These are phyloP conservation scores for Sophora flavescens DNA, from an alignment of 306 rosid genomes.

Conservation along the genomic window DNA sequence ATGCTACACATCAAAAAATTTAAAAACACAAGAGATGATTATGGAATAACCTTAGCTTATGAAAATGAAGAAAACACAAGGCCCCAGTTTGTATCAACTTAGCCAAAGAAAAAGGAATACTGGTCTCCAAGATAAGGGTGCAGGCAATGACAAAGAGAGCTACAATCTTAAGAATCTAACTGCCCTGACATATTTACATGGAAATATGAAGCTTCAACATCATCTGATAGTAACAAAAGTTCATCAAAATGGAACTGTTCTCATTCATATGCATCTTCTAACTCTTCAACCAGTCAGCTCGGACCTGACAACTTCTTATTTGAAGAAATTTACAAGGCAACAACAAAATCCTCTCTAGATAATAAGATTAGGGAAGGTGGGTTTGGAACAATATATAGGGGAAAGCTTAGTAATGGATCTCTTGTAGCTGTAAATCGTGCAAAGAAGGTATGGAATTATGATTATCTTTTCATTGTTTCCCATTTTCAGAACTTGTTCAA, in stretches of 20 bases:
- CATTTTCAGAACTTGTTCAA: slow-evolving; percentile 14
- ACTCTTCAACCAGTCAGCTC: slow-evolving; percentile 55
- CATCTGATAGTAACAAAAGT: too few species aligned
- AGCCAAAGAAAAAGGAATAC: slow-evolving; percentile 42
- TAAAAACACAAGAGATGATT: slow-evolving; percentile 20
- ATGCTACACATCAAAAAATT: too few species aligned
- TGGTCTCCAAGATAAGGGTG: slow-evolving; percentile 28
- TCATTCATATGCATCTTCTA: slow-evolving; percentile 55
- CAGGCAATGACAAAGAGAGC: slow-evolving; percentile 27
- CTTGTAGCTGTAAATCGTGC: slow-evolving; percentile 93
- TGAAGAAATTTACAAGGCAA: slow-evolving; percentile 83
- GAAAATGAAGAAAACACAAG: slow-evolving; percentile 64
- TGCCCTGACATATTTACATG: slow-evolving; percentile 38
- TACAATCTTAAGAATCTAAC: slow-evolving; percentile 26
- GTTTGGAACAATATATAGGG: slow-evolving; percentile 87
- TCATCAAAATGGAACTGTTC: slow-evolving; percentile 54
- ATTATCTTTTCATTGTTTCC: slow-evolving; percentile 1
- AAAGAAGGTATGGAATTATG: slow-evolving; percentile 61
- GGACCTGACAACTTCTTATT: slow-evolving; percentile 62
- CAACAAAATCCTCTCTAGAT: slow-evolving; percentile 68
- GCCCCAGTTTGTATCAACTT: slow-evolving; percentile 42
- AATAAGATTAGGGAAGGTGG: slow-evolving; percentile 83
- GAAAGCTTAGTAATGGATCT: slow-evolving; percentile 75
- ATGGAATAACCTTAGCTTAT: slow-evolving; percentile 38
- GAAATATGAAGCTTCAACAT: slow-evolving; percentile 57